These are phyloP conservation scores for Aureobasidium sp. DNA, from an alignment of 2,329 filamentous ascomycete genomes.

Conservation along the genomic window DNA sequence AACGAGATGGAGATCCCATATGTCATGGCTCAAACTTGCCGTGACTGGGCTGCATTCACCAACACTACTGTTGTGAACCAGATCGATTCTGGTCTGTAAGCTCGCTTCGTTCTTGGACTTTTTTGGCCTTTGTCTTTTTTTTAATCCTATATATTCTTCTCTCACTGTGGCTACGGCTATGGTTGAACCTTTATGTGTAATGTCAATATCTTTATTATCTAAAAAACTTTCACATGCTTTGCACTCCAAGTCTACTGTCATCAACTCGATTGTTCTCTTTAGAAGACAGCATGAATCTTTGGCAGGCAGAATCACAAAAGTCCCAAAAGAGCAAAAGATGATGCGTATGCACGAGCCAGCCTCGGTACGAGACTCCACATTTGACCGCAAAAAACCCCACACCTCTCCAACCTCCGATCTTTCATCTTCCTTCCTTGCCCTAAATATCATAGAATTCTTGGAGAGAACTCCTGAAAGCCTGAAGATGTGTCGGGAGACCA, in stretches of 20 bases:
- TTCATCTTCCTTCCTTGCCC: neutral
- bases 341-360: slow-evolving; percentile 1
- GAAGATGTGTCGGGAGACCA: no score
- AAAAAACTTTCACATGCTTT: no score
- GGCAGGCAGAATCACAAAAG: no score
- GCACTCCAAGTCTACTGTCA: no score
- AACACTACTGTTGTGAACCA: slow-evolving; percentile 18
- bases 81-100: slow-evolving; percentile 20
- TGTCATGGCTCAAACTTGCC: slow-evolving; percentile 25
- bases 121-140: neutral
- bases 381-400: neutral
- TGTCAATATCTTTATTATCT: neutral
- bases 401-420: neutral
- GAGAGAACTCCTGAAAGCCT: no score
- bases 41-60: slow-evolving; percentile 19
- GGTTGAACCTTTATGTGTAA: neutral
- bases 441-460: neutral
- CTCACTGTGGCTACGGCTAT: neutral
- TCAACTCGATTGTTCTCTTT: no score
- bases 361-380: neutral
- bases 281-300: no score
- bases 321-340: neutral
- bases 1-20: slow-evolving; percentile 21
- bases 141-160: neutral
- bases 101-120: neutral